These are phyloP conservation scores for Ophiosphaerella narmari DNA, from an alignment of 2,329 filamentous ascomycete genomes.

Conservation along the genomic window DNA sequence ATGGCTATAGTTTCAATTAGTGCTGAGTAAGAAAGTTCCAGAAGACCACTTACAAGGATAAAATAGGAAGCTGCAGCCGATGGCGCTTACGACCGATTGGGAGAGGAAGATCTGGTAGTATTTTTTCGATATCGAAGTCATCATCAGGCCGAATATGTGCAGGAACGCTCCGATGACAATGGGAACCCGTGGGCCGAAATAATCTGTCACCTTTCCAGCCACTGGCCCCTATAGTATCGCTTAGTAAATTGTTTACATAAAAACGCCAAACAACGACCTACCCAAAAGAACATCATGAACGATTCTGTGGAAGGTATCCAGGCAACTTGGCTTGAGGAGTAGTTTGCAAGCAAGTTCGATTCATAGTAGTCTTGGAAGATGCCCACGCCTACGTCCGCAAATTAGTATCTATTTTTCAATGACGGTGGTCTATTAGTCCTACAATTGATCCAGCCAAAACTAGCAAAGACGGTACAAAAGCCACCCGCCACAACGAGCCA, in stretches of 20 bases:
- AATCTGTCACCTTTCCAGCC: constrained; percentile 23
- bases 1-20: too few species aligned
- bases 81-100: constrained; percentile 55
- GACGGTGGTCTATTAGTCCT: not conserved
- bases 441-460: constrained; percentile 39
- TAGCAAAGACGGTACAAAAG: constrained; percentile 39
- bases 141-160: constrained; percentile 63
- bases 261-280: not conserved
- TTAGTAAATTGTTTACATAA: constrained; percentile 29
- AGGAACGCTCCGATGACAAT: constrained; percentile 32
- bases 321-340: constrained; percentile 37
- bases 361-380: constrained; percentile 49
- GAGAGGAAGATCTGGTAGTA: constrained; percentile 58
- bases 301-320: constrained; percentile 47
- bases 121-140: constrained; percentile 58
- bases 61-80: constrained; percentile 39
- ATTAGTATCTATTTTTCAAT: not conserved
- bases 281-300: constrained; percentile 53
- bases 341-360: constrained; percentile 31
- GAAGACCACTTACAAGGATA: constrained; percentile 1
- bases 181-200: constrained; percentile 50
- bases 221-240: constrained; percentile 44
- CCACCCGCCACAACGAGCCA: constrained; percentile 42
- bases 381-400: constrained; percentile 27
- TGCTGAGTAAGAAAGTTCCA: too few species aligned